phyloP scores from a whole-genome alignment of 2,329 filamentous ascomycete genomes.

The Trichoderma sp. region DNA sequence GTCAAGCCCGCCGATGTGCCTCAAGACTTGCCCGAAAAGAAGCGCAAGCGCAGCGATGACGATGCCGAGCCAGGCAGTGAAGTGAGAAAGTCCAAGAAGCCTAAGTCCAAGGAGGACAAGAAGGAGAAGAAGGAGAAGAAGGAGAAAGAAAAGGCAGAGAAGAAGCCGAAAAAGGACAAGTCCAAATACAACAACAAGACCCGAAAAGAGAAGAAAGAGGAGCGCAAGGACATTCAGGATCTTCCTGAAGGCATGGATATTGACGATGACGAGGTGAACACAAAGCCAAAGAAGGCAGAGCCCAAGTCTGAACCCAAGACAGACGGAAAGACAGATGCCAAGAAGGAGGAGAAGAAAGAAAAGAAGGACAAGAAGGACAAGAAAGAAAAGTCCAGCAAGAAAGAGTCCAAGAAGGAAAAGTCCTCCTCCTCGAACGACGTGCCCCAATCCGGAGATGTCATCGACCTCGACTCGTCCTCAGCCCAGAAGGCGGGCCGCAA shows the following conservation, averaged over 20 bases:
- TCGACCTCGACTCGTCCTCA: slow-evolving; percentile 22
- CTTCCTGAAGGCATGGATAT: slow-evolving; percentile 35
- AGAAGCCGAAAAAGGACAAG: slow-evolving; percentile 42
- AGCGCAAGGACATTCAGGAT: slow-evolving; percentile 40
- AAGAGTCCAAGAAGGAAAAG: slow-evolving; percentile 23
- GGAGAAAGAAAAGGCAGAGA: slow-evolving; percentile 39
- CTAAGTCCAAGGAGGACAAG: slow-evolving; percentile 37
- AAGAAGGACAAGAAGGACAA: slow-evolving; percentile 26
- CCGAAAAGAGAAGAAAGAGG: slow-evolving; percentile 43
- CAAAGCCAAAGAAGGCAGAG: slow-evolving; percentile 38
- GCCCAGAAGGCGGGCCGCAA: slow-evolving; percentile 30
- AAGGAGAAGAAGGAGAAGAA: slow-evolving; percentile 40
- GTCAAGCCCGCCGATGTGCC: slow-evolving; percentile 29
- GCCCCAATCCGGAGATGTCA: slow-evolving; percentile 34
- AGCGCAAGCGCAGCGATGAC: slow-evolving; percentile 38
- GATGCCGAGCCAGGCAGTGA: slow-evolving; percentile 25
- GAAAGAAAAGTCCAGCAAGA: slow-evolving; percentile 25
- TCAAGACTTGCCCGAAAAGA: slow-evolving; percentile 33
- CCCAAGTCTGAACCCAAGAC: slow-evolving; percentile 31
- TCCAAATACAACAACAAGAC: slow-evolving; percentile 41
- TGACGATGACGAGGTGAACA: slow-evolving; percentile 31
- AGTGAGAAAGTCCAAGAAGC: slow-evolving; percentile 34
- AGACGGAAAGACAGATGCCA: slow-evolving; percentile 33
- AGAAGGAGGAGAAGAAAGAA: slow-evolving; percentile 28
- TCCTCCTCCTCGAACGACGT: neutral